Evolutionary conservation across 352 stramenopile species (phyloP), one percentile per base, ranked within the genome.

Genomic region (Pythium dissotocum): DNA sequence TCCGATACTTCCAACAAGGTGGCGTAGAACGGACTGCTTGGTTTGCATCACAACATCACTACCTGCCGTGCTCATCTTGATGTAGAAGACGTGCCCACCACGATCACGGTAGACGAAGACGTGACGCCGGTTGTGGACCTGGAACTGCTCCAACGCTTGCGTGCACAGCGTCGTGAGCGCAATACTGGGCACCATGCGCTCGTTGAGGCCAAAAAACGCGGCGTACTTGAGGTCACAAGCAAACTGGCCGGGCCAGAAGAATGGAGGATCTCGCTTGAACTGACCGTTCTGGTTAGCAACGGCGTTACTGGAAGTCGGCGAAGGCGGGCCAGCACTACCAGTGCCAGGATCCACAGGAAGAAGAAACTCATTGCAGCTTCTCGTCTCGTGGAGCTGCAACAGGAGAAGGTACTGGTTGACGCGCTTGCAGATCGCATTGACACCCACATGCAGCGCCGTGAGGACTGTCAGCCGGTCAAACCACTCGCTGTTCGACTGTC

Each of bases 201-300:
- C 86, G 48, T 96, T 80, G 24, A 96, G 77, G 33, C 78, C 81
- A 65, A 96, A 96, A 61, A 90, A 82, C 3, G 84, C 77, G 32
- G 77, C 84, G 59, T 94, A 96, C 52, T 91, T 80, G 18, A 87
- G 77, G 49, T 91, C 82, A 59, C 89, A 96, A 62, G 93, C 83
- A 56, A 96, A 96, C 58, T 96, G 87, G 0, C 89, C 87, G 0
- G 87, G 87, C 89, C 89, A 95, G 70, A 93, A 95, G 65, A 95
- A 96, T n/a, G 62, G n/a, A 42, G 42, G 42, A 13, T 33, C 18
- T 56, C 49, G 24, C 21, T 53, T 53, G n/a, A 30, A 32, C 49
- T 56, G 38, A 18, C 12, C 16, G 38, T 44, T 4, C 49, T 53
- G 4, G n/a, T 16, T 6, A 9, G n/a, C 46, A 14, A 16, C 21